Evolutionary conservation across 352 stramenopile species (phyloP), one percentile per base, ranked within the genome.

Genomic region (Hyaloperonospora brassicae): DNA sequence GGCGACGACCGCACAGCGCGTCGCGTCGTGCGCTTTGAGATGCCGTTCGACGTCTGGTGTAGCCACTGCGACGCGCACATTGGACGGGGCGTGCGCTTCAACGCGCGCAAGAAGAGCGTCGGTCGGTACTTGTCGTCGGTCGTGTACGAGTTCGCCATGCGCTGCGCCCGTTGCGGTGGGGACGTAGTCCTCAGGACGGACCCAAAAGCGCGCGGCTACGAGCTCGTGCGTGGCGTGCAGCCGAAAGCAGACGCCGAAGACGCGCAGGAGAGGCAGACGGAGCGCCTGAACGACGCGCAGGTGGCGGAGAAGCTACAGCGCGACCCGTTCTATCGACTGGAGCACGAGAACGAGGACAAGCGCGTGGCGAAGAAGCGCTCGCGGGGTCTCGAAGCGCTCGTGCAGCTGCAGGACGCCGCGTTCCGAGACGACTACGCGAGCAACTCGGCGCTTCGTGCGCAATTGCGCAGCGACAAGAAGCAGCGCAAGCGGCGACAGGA

Each of bases 11-110:
- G 94, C 52, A 77, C 88, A 34, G 27, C 27, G 17, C 17, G 17
- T 42, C 77, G 92, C 43, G 84, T 98, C 24, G 94, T 98, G 47
- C 89, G 97, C 61, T 99, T 99, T 67, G 97, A 99, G 77, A 89
- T 99, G 58, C 96, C 95, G 9, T 97, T 98, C 63, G 83, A 97
- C 74, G 87, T 96, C 51, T 98, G 93, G 86, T 97, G 91, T 59
- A 64, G 71, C 0, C 62, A 86, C 61, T 93, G 82, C 62, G 52
- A 76, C 27, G 59, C 40, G 14, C 75, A 87, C 60, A 90, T 93
- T 56, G 82, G 76, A 11, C 72, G 77, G 42, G 86, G 86, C 53
- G 97, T 97, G 47, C 80, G 96, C 39, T 99, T 97, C 75, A 98
- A 99, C 70, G 95, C 96, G 0, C 78, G 90, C 43, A 99, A 98